Conservation (phyloP, 164 flowering plant species). For the Umbilicus rupestris region DNA sequence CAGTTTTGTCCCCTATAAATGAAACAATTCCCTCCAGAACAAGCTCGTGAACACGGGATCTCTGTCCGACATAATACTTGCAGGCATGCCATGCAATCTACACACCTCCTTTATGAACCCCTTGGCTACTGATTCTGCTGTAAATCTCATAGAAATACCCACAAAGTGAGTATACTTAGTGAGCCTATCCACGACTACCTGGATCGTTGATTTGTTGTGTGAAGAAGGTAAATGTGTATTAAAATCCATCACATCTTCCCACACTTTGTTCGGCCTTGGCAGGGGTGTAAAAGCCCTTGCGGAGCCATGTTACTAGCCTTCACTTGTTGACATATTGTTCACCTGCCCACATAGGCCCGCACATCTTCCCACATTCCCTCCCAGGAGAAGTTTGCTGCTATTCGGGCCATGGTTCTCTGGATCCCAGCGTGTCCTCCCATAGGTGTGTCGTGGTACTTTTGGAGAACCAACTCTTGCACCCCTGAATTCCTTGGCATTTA, state of each 20-base stretch:
- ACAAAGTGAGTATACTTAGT: background rate
- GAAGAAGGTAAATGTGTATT: background rate
- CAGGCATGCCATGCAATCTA: background rate
- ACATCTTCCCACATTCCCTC: background rate
- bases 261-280: background rate
- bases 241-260: slow-evolving; percentile 3
- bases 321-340: background rate
- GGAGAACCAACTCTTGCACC: background rate
- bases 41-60: background rate
- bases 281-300: background rate
- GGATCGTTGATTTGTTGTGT: background rate
- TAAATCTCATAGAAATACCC: too few species aligned
- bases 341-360: background rate
- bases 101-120: background rate
- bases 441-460: background rate
- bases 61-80: background rate
- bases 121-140: background rate
- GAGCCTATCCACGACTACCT: background rate
- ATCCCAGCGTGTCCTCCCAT: background rate
- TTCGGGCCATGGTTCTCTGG: too few species aligned
- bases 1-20: background rate
- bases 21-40: background rate
- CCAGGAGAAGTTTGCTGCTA: too few species aligned
- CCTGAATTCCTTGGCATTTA: background rate
- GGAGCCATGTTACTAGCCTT: background rate